Conservation (phyloP, 768 basidiomycete genomes). For the Lactarius sanguifluus region DNA sequence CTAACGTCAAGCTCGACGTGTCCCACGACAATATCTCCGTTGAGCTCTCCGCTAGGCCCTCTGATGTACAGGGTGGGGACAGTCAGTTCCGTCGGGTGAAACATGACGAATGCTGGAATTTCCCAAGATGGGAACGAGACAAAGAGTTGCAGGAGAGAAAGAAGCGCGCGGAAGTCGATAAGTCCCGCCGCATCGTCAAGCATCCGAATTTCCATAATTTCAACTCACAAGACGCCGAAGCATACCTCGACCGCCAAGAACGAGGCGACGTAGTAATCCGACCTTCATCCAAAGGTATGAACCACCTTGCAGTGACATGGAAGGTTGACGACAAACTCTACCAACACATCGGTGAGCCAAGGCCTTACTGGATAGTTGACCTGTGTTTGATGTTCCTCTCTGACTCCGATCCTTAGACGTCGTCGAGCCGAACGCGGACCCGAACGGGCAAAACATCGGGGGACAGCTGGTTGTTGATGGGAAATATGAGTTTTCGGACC, state of each 20-base stretch:
- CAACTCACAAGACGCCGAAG: constrained; percentile 86
- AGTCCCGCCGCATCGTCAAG: constrained; percentile 84
- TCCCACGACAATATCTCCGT: constrained; percentile 64
- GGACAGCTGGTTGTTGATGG: constrained; percentile 70
- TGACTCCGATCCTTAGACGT: constrained; percentile 40
- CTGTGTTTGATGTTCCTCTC: background rate
- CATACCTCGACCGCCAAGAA: constrained; percentile 84
- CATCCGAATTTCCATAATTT: constrained; percentile 98
- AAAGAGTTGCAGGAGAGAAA: constrained; percentile 73
- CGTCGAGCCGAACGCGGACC: constrained; percentile 75
- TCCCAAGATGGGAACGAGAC: constrained; percentile 62
- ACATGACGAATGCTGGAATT: constrained; percentile 65
- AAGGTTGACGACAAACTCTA: constrained; percentile 95
- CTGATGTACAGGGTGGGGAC: constrained; percentile 64
- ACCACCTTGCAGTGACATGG: constrained; percentile 98
- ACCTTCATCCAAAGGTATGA: constrained; percentile 89
- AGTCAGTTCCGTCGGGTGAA: constrained; percentile 57
- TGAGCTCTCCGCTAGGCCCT: constrained; percentile 67
- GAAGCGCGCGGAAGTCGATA: constrained; percentile 80
- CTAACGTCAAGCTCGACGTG: constrained; percentile 64
- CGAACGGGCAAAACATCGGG: constrained; percentile 61
- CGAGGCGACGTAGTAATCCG: constrained; percentile 95
- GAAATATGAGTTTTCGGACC: constrained; percentile 83
- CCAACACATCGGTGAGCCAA: constrained; percentile 85
- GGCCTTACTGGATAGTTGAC: background rate